Base-by-base conservation (phyloP, 2,329 filamentous ascomycete species). In the Teratosphaeria gauchensis region DNA sequence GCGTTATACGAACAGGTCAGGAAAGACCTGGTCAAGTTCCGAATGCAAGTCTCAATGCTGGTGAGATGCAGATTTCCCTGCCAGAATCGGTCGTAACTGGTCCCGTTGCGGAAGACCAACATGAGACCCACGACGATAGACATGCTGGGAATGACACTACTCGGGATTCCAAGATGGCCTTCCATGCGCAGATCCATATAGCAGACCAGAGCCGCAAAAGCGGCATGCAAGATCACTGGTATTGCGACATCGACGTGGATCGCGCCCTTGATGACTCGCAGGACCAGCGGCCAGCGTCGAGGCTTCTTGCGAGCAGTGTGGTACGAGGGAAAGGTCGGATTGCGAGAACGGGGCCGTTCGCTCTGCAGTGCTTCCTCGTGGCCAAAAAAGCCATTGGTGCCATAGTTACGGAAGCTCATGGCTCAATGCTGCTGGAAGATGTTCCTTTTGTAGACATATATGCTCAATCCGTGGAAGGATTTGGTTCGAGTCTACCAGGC, bases 101-200 rank as follows among this genome's bases (percentile, higher is more conserved):
- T 86, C 63, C 80, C 78, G 65, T 87, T 86, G 42, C 84, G 79
- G 73, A 87, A 86, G 31, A 87, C 84, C 35, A 87, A 81, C 79
- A 87, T 85, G 48, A 87, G 70, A 65, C 84, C 84, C 2, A 87
- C 84, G 55, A 87, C 84, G 58, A 87, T 87, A 35, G 80, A 84
- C 1, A 87, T 74, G 14, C 79, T 82, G 1, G 84, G 84, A 52
- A 86, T 83, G 62, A 86, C 85, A 63, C 76, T 81, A 54, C 77
- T 76, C 8, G 84, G 84, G 38, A 86, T 75, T 46, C 77, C 79
- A 35, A 85, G 75, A 56, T 78, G 70, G 16, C 71, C 65, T 71
- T 58, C 75, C 71, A 60, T 76, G 35, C 54, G 51, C 8, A 61
- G 56, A 67, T 86, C 82, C 58, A 84, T 70, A 64, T 79, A 84